Conservation (phyloP, 805 yeast species). For the Barnettozyma sucrosica region DNA sequence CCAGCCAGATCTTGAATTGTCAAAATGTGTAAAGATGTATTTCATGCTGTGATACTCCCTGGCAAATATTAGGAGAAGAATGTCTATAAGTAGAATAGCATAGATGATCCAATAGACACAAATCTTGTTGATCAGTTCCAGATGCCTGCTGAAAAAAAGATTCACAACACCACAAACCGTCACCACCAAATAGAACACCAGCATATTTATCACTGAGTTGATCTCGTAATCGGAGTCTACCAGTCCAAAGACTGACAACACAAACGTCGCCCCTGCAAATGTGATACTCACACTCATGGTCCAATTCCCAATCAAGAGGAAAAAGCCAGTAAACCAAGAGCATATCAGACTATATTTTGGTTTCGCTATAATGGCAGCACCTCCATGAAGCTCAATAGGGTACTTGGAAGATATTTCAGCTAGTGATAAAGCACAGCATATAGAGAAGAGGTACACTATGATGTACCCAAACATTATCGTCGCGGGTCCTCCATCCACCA, state of each 20-base stretch:
- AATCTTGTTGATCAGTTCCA: conserved; percentile 58
- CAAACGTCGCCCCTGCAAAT: conserved; percentile 71
- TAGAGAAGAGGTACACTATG: conserved; percentile 54
- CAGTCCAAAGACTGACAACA: conserved; percentile 60
- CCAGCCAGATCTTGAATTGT: conserved; percentile 73
- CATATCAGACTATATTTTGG: conserved; percentile 49
- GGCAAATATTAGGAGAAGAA: conserved; percentile 53
- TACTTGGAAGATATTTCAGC: conserved; percentile 75
- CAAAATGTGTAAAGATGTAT: conserved; percentile 59
- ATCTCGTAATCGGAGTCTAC: conserved; percentile 53
- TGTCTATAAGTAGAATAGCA: conserved; percentile 63
- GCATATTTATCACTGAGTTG: conserved; percentile 48
- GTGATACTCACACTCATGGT: conserved; percentile 68
- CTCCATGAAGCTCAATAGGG: conserved; percentile 74
- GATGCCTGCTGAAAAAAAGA: conserved; percentile 48
- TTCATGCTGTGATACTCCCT: conserved; percentile 51
- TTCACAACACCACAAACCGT: conserved; percentile 58
- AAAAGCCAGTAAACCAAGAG: conserved; percentile 80
- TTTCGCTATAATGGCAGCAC: conserved; percentile 64
- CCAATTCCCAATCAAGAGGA: conserved; percentile 69
- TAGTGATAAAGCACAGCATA: conserved; percentile 62
- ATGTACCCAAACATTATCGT: conserved; percentile 75
- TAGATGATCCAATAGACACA: conserved; percentile 75
- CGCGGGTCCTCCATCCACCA: conserved; percentile 71
- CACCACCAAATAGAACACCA: conserved; percentile 51